Evolutionary conservation across 176 grass and related monocot species (phyloP), one percentile per base, ranked within the genome.

Genomic region (Eragrostis curvula): DNA sequence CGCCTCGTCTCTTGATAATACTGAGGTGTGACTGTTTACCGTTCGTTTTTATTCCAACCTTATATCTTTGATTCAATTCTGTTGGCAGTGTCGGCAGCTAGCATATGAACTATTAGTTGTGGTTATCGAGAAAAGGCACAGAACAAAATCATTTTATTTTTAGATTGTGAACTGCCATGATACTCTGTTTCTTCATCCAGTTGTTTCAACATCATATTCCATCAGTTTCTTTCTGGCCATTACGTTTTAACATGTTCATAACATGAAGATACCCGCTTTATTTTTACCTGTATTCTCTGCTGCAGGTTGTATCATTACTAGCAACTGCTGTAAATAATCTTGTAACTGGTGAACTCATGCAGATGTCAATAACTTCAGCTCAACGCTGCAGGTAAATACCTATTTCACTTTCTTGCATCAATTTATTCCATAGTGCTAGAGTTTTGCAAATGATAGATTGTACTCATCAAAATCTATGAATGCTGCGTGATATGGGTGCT

Each of bases 301-400:
- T 86, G 24, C 73, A 97, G 91, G 85, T 97, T 86, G 75, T 97
- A 79, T 81, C 68, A 9, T 79, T 97, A 62, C 71, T 97, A 39
- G 89, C 91, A 69, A 90, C 85, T 71, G 89, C 87, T 70, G 55
- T 97, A 57, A 84, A 82, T 86, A 90, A 90, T 77, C 83, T 97
- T 77, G 94, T 92, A 9, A 97, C 85, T 39, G 91, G 94, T n/a
- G 94, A 94, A 83, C 89, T 84, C 42, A 97, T 97, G 94, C 94
- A 97, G 78, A 90, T 92, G 79, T 52, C 60, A 78, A 79, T 81
- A 69, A 94, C 85, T 76, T 79, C 87, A 72, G 83, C 85, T 41
- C 82, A 97, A 67, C 85, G 91, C 49, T 79, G 80, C 59, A 97
- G 94, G 94, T 97, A 90, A 24, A 74, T 56, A 47, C 27, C 32